These are phyloP conservation scores for Neurospora discreta DNA, from an alignment of 495 filamentous ascomycete genomes.

Conservation along the genomic window DNA sequence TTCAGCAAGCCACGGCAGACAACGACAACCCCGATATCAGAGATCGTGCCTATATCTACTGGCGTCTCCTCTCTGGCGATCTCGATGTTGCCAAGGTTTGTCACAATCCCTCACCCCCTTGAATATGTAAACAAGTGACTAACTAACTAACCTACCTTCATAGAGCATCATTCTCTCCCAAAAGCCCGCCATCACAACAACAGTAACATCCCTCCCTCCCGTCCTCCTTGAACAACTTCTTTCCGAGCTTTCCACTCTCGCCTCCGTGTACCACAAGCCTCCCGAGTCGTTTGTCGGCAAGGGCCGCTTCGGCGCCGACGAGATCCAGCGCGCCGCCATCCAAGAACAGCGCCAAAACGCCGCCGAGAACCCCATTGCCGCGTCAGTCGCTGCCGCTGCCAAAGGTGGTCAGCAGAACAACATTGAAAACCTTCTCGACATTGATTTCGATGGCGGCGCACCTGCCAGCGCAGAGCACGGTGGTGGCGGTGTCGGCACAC, in stretches of 20 bases:
- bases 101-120: background rate
- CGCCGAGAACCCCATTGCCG: constrained; percentile 88
- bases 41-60: constrained; percentile 98
- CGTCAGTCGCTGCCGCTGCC: constrained; percentile 62
- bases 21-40: constrained; percentile 96
- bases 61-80: constrained; percentile 91
- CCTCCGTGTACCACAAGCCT: constrained; percentile 95
- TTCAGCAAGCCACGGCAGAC: constrained; percentile 98
- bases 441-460: constrained; percentile 93
- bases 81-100: constrained; percentile 61
- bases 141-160: background rate
- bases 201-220: constrained; percentile 88
- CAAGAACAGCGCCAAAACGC: constrained; percentile 89
- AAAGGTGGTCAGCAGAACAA: constrained; percentile 54
- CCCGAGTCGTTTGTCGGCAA: constrained; percentile 96
- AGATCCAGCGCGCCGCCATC: constrained; percentile 89
- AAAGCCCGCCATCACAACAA: constrained; percentile 92
- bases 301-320: constrained; percentile 78
- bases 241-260: constrained; percentile 88
- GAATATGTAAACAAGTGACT: background rate
- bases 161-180: constrained; percentile 81
- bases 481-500: constrained; percentile 60
- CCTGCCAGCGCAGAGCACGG: constrained; percentile 77
- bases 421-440: constrained; percentile 90
- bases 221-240: constrained; percentile 93